Conservation (phyloP, 2,329 filamentous ascomycete species). For the Cladosporium cucumerinum region DNA sequence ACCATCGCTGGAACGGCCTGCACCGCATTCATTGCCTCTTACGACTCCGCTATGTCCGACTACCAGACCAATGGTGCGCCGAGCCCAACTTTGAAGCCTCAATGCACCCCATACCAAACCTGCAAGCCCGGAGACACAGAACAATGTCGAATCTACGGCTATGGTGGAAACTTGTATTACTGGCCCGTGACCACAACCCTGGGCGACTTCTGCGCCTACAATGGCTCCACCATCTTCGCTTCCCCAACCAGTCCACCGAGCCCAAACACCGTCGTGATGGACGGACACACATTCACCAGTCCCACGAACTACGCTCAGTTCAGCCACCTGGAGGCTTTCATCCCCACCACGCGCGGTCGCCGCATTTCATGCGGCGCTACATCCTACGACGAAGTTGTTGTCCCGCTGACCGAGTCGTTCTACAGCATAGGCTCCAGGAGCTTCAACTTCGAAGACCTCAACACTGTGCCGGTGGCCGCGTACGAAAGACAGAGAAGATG, state of each 20-base stretch:
- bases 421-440: neutral
- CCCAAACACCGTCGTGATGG: slow-evolving; percentile 10
- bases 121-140: neutral
- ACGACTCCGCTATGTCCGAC: neutral
- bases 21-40: neutral
- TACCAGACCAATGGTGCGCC: neutral
- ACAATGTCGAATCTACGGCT: neutral
- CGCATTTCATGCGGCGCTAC: neutral
- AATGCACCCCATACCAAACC: neutral
- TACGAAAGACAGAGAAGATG: slow-evolving; percentile 4
- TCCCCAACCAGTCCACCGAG: neutral
- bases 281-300: slow-evolving; percentile 10
- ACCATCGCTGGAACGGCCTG: slow-evolving; percentile 2
- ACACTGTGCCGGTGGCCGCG: neutral
- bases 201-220: slow-evolving; percentile 11
- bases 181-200: slow-evolving; percentile 7
- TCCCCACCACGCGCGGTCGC: neutral
- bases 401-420: slow-evolving; percentile 1
- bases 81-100: neutral
- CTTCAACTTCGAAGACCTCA: slow-evolving; percentile 13
- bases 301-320: slow-evolving; percentile 8
- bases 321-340: neutral
- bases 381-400: neutral
- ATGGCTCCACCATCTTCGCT: slow-evolving; percentile 8
- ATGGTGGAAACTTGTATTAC: neutral